Percentiles rank a stretch among this genome's conserved stretches.
phyloP scores from a whole-genome alignment of 2,329 filamentous ascomycete genomes.

The Trichoderma atrobrunneum region DNA sequence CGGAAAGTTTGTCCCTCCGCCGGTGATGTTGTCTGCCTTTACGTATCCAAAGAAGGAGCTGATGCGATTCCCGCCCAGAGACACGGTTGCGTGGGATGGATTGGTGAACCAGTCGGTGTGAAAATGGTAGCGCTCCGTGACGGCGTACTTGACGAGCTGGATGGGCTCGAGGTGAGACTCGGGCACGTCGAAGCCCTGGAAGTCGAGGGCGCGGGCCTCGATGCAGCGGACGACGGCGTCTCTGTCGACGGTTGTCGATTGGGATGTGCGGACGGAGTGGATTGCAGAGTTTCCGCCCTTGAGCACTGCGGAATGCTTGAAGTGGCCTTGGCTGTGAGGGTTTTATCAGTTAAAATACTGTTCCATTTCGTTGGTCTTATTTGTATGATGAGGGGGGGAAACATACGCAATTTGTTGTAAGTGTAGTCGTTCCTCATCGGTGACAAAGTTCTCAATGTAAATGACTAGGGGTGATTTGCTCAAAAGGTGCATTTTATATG shows the following conservation, averaged over 20 bases:
- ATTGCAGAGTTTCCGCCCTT: conserved; percentile 34
- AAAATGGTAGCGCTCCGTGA: conserved; percentile 46
- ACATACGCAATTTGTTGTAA: conserved; percentile 43
- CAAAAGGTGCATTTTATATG: conserved; percentile 44
- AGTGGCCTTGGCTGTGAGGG: conserved; percentile 38
- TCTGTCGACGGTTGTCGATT: conserved; percentile 41
- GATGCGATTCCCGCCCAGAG: conserved; percentile 43
- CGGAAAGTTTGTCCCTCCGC: conserved; percentile 51
- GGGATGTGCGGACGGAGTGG: conserved; percentile 42
- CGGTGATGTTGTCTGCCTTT: conserved; percentile 40
- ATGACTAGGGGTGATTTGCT: conserved; percentile 50
- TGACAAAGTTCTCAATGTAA: conserved; percentile 48
- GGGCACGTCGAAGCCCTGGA: conserved; percentile 43
- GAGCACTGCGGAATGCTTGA: conserved; percentile 43
- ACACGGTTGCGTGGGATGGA: conserved; percentile 36
- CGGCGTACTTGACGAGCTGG: conserved; percentile 47
- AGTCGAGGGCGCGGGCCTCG: conserved; percentile 44
- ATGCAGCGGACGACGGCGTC: conserved; percentile 46
- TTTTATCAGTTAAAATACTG: background rate
- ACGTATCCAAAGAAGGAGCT: conserved; percentile 51
- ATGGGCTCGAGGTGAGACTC: conserved; percentile 43
- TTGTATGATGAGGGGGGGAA: background rate
- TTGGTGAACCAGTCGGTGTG: conserved; percentile 53
- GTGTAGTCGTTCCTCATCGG: conserved; percentile 40
- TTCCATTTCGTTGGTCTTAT: background rate